Evolutionary conservation across 2,329 filamentous ascomycete genomes (phyloP).

Genomic region (Microcyclosporella mali): DNA sequence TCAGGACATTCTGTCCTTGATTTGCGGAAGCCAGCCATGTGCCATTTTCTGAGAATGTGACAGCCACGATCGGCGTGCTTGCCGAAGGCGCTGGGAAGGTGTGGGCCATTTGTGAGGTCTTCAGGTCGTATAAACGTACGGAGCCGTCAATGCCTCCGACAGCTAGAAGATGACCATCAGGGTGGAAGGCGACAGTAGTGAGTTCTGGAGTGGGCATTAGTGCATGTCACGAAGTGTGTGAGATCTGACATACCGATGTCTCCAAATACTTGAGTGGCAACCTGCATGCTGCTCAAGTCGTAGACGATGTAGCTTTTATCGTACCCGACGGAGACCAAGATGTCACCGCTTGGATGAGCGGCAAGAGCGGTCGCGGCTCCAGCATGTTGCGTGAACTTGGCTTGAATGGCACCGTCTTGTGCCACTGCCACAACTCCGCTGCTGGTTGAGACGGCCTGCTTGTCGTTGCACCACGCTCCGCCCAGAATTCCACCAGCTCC

Average conservation of each 20-base stretch:
- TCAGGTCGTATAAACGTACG: slow-evolving; percentile 85
- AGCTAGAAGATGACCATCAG: slow-evolving; percentile 90
- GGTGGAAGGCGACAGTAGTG: slow-evolving; percentile 79
- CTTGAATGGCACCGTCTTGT: slow-evolving; percentile 61
- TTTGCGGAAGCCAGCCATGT: slow-evolving; percentile 86
- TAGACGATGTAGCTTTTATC: slow-evolving; percentile 94
- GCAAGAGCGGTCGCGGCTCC: slow-evolving; percentile 72
- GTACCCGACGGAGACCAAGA: slow-evolving; percentile 78
- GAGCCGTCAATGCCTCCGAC: slow-evolving; percentile 73
- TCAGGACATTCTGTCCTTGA: slow-evolving; percentile 69
- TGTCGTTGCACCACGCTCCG: slow-evolving; percentile 59
- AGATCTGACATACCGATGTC: slow-evolving; percentile 62
- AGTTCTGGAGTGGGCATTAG: slow-evolving; percentile 52
- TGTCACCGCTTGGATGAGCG: slow-evolving; percentile 72
- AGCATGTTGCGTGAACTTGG: slow-evolving; percentile 71
- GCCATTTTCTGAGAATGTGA: slow-evolving; percentile 92
- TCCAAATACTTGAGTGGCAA: slow-evolving; percentile 71
- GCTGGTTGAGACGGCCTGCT: slow-evolving; percentile 65
- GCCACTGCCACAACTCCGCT: slow-evolving; percentile 77
- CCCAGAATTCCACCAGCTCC: slow-evolving; percentile 63
- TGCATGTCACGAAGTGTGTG: not conserved
- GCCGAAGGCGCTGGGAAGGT: slow-evolving; percentile 53
- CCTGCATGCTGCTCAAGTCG: slow-evolving; percentile 61
- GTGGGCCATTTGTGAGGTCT: slow-evolving; percentile 68
- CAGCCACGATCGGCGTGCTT: slow-evolving; percentile 60